Base-by-base conservation (phyloP, 2,329 filamentous ascomycete species). In the Epichloe scottii region DNA sequence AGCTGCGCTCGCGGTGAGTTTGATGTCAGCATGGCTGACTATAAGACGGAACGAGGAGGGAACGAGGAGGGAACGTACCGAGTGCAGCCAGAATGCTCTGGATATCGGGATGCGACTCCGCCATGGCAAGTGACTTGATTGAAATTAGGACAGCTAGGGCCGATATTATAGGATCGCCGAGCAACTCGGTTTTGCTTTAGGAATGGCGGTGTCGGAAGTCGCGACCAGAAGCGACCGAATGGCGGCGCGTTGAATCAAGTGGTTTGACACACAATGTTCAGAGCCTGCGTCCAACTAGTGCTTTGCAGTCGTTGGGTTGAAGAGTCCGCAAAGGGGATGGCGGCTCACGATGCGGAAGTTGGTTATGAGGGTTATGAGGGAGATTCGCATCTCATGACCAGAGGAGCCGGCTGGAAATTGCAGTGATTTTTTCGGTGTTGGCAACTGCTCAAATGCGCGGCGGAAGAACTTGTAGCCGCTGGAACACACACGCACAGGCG, bases 51-150 rank as follows among this genome's bases (percentile, higher is more conserved):
- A 34, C 7, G 30, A 33, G 15, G 8, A 19, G 17, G 37, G 52
- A 46, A 62, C 70, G 60, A 30, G 26, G 8, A 7, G 26, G 26
- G 7, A 46, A 62, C 70, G 60, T 68, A 75, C 72, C 72, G 51
- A 75, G 65, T 54, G 72, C 72, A 51, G 72, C 72, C 56, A 75
- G 64, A 53, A 75, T 73, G 54, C 70, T 72, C 59, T 73, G 66
- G 52, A 72, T 71, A 51, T 69, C 66, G 46, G 66, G 67, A 43
- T 66, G 64, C 43, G 65, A 58, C 45, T 71, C 67, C 40, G 68
- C 65, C 68, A 71, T 71, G 45, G 47, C 51, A 26, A 43, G 15
- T 14, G 4, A 15, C n/a, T 45, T 7, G 38, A 17, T 12, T 10
- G 33, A 40, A 21, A 6, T 43, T 4, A 33, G 33, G 42, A 11